Evolutionary conservation across 2,329 filamentous ascomycete genomes (phyloP), one percentile per base, ranked within the genome.

Genomic region (Nannizziopsis barbatae): DNA sequence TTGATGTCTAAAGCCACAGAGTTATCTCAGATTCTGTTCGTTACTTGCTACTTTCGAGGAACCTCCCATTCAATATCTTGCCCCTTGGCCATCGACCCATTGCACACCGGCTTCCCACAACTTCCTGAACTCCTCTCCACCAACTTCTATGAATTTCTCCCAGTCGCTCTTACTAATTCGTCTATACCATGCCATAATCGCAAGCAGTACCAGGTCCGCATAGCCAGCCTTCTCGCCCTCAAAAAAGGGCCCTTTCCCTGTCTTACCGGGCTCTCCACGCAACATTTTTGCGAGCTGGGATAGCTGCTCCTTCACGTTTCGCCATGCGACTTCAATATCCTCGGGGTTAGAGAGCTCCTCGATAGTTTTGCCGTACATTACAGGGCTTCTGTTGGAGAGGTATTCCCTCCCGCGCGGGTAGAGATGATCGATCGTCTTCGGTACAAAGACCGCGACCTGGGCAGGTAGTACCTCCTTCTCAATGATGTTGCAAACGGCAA

Each of bases 301-400:
- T 8, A 62, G 54, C 53, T 63, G 61, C 10, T 20, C 47, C 6
- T 60, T 57, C 14, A 58, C 50, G 10, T 45, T 55, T 32, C 8
- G 41, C 51, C 51, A 52, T n/a, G 31, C 44, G n/a, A 18, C 31
- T 27, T 49, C 48, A 33, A 50, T 7, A 35, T 38, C 51, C 10
- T 47, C 48, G 9, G 38, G 43, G 15, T 48, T 15, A 14, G 40
- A 56, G 42, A 67, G 49, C 15, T 63, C 58, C 45, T 66, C 64
- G 10, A 67, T 56, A 8, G 37, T 50, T 42, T 58, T 57, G n/a
- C 63, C 62, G n/a, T 63, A 55, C 41, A 46, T 35, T 5, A 55
- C 58, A 49, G 67, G 64, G 20, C 65, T 58, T 32, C 62, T 64
- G 51, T 59, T 60, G 15, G 61, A 57, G 56, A 68, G 68, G 51